Evolutionary conservation across 192 early-diverging fungal species (phyloP), one percentile per base, ranked within the genome.

Genomic region (Backusella australiensis): DNA sequence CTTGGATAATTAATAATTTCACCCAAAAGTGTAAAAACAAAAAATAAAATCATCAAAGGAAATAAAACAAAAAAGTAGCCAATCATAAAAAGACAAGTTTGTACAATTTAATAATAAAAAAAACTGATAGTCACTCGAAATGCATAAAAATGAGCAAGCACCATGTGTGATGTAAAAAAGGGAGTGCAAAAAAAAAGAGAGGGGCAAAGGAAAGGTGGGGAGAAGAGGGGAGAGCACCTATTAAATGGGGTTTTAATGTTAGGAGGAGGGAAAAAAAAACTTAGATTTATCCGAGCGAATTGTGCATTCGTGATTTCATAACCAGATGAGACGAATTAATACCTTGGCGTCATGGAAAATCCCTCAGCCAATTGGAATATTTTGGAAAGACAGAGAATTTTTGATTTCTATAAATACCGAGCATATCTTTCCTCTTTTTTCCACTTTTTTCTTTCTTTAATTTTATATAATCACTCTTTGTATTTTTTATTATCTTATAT

Each of bases 401-500:
- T 63, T 56, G 8, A 21, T 21, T 63, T 35, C 34, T 69, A 69
- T 69, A 69, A 69, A 69, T 69, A 69, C 35, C 23, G 11, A 11
- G 35, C 68, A 35, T 23, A 69, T 39, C 38, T 41, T 23, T 69
- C 26, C 34, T 71, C 15, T 34, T 77, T 63, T 32, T 36, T 46
- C 41, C 21, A 63, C 26, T 69, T 67, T 35, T 44, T n/a, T 42
- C 67, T 65, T 32, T 52, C 59, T 53, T 53, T 39, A 26, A 53
- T 34, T 49, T 71, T 67, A 38, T 49, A 49, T 49, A 63, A 63
- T 14, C 56, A 63, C 23, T 63, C 38, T 63, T 67, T 75, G 15
- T 34, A 39, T 66, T 73, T 59, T 59, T 59, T 73, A 35, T 73
- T 29, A 32, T 38, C 63, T 41, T 34, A 32, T 70, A 73, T n/a